Evolutionary conservation across 768 basidiomycete species (phyloP), one percentile per base, ranked within the genome.

Genomic region (Phlebiopsis flavidoalba): DNA sequence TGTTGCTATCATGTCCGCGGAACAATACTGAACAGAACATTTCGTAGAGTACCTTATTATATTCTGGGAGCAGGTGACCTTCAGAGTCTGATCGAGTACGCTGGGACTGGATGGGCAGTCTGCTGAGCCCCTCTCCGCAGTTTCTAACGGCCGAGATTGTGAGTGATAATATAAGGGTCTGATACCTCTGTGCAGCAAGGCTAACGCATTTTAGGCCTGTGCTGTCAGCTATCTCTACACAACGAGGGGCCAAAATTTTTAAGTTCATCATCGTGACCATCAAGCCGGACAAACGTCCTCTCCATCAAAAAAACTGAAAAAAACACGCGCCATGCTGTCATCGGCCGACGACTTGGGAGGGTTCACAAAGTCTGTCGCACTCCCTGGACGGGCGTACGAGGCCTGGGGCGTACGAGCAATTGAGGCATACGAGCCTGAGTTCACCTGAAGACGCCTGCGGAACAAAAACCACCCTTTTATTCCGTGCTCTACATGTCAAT

Each of bases 401-500:
- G 15, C 24, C 35, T 15, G 52, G 22, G 8, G 12, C 47, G 14
- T 8, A 15, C 22, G 11, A 22, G 19, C 33, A 26, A 21, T 8
- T 52, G 5, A 3, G 22, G 15, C 21, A 52, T 14, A 21, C 45
- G 12, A 50, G 24, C 24, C 43, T 14, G 46, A 50, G 58, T 2
- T 37, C 58, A 17, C 33, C 35, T 19, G n/a, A 33, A 59, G 50
- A 52, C 37, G 58, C 7, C 58, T 35, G 50, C 58, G 8, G 58
- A 59, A 40, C n/a, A 52, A 35, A 8, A 33, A 12, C 10, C 7
- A 55, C 67, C 73, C 54, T 74, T 77, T 60, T 73, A 75, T 60
- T 80, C 79, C 65, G 76, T 76, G 24, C 76, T 77, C 36, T 74
- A 71, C 61, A 77, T n/a, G n/a, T n/a, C n/a, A n/a, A n/a, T n/a